Evolutionary conservation across 768 basidiomycete genomes (phyloP).

Genomic region (Wakefieldia striispora): DNA sequence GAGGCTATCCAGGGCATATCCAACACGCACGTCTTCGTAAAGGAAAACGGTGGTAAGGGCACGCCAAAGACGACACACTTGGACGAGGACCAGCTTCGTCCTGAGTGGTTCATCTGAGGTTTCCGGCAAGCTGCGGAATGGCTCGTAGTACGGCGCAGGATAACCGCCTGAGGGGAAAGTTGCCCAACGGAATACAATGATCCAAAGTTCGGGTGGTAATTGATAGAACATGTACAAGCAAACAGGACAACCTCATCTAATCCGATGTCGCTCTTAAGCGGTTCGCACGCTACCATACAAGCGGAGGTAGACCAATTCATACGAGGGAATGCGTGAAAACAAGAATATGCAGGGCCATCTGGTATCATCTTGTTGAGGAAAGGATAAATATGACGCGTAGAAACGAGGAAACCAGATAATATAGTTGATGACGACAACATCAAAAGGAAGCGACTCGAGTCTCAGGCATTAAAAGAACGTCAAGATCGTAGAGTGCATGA

Average conservation of each 20-base stretch:
- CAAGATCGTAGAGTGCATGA: conserved; percentile 30
- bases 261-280: no score
- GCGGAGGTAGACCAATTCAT: conserved; percentile 3
- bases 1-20: conserved; percentile 30
- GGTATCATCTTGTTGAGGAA: conserved; percentile 32
- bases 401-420: conserved; percentile 26
- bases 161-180: conserved; percentile 28
- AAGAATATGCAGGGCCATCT: conserved; percentile 22
- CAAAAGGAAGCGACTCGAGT: conserved; percentile 12
- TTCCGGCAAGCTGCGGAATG: conserved; percentile 43
- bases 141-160: conserved; percentile 37
- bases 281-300: conserved; percentile 8
- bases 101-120: conserved; percentile 30
- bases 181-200: conserved; percentile 48
- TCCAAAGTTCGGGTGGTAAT: conserved; percentile 56
- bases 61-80: conserved; percentile 61
- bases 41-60: conserved; percentile 43
- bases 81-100: conserved; percentile 42
- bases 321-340: conserved; percentile 8
- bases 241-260: no score
- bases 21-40: conserved; percentile 53
- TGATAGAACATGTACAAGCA: conserved; percentile 1
- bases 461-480: conserved; percentile 32
- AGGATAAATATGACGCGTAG: conserved; percentile 27
- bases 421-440: conserved; percentile 31